phyloP scores from a whole-genome alignment of 352 stramenopile genomes.

The Globisporangium acanthophoron region DNA sequence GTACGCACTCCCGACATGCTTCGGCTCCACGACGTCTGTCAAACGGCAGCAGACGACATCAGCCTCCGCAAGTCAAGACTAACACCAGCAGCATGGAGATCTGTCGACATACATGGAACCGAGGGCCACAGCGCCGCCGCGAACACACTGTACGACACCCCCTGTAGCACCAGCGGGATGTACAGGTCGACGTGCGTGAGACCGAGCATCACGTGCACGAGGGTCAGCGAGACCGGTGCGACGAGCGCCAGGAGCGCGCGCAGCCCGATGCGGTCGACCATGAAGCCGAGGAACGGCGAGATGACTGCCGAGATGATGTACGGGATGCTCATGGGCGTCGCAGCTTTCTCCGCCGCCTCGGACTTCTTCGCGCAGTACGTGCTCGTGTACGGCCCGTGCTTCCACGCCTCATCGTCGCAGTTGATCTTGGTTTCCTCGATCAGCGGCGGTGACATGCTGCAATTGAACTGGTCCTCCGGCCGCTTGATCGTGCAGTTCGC shows the following conservation, averaged over 20 bases:
- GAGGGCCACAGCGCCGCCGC: constrained; percentile 91
- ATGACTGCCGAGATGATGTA: constrained; percentile 91
- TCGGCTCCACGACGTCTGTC: constrained; percentile 80
- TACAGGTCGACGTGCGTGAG: constrained; percentile 71
- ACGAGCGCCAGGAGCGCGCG: constrained; percentile 80
- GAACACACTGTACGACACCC: constrained; percentile 91
- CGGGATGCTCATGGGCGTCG: constrained; percentile 89
- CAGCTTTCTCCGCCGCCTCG: constrained; percentile 58
- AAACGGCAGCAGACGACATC: neutral
- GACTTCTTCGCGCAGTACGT: constrained; percentile 63
- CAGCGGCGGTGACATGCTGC: constrained; percentile 42
- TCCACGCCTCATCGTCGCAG: constrained; percentile 75
- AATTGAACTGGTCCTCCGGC: constrained; percentile 55
- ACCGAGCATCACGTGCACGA: constrained; percentile 88
- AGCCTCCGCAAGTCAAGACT: neutral
- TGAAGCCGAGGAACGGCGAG: constrained; percentile 87
- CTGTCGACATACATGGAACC: constrained; percentile 54
- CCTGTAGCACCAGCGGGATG: constrained; percentile 85
- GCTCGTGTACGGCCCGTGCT: constrained; percentile 49
- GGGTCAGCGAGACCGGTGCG: constrained; percentile 70
- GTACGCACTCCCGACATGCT: constrained; percentile 89
- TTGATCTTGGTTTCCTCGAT: constrained; percentile 76
- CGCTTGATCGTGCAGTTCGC: constrained; percentile 67
- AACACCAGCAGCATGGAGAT: neutral
- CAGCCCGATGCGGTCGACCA: constrained; percentile 88